Conservation (phyloP, 805 yeast species). For the Cyberlindnera veronae region DNA sequence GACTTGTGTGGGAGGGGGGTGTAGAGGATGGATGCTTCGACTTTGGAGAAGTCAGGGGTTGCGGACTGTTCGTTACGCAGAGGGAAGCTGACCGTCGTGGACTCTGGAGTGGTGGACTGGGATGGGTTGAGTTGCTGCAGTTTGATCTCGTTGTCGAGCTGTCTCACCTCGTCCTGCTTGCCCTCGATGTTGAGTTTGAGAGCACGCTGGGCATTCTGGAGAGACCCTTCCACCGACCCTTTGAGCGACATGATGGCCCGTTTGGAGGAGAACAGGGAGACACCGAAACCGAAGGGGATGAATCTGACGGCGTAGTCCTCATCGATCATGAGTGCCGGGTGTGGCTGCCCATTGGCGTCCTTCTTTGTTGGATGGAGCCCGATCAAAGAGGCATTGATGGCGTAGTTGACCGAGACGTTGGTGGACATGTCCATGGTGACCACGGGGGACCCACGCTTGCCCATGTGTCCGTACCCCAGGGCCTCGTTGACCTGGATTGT, state of each 20-base stretch:
- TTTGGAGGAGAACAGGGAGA: slow-evolving; percentile 20
- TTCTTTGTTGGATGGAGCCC: slow-evolving; percentile 35
- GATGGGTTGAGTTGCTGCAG: slow-evolving; percentile 19
- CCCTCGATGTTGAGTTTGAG: slow-evolving; percentile 19
- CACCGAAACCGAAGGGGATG: slow-evolving; percentile 37
- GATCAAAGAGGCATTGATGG: slow-evolving; percentile 54
- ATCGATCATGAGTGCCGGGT: slow-evolving; percentile 32
- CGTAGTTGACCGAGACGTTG: slow-evolving; percentile 45
- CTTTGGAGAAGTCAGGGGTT: slow-evolving; percentile 19
- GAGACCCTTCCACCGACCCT: slow-evolving; percentile 12
- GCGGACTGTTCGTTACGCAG: slow-evolving; percentile 19
- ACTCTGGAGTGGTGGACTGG: too few species aligned
- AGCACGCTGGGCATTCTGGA: slow-evolving; percentile 18
- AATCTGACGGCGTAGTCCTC: slow-evolving; percentile 36
- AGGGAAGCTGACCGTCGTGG: slow-evolving; percentile 20
- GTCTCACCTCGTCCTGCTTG: slow-evolving; percentile 18
- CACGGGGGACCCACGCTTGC: slow-evolving; percentile 50
- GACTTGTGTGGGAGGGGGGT: slow-evolving; percentile 2
- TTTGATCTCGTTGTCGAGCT: slow-evolving; percentile 19
- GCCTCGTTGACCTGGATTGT: slow-evolving; percentile 30
- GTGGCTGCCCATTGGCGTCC: slow-evolving; percentile 12
- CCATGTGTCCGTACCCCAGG: slow-evolving; percentile 48
- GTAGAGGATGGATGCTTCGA: slow-evolving; percentile 14
- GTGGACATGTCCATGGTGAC: slow-evolving; percentile 47
- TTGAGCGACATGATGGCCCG: slow-evolving; percentile 11